Evolutionary conservation across 345 rosid species (phyloP).

Genomic region (Pugionium dolabratum): DNA sequence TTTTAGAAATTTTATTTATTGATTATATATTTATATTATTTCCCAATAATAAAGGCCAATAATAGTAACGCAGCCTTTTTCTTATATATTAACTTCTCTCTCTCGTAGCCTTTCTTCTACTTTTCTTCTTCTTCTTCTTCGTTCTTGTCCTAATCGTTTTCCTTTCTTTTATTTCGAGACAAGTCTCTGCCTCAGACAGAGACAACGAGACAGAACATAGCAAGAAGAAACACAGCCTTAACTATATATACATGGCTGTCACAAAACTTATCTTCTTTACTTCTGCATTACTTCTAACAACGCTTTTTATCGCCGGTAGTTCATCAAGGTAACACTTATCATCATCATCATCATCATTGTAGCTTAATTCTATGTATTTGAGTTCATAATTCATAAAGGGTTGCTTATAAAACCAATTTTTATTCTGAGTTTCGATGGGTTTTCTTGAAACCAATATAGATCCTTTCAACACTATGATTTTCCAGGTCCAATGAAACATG

Average conservation of each 20-base stretch:
- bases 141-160: neutral
- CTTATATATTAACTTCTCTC: slow-evolving; percentile 34
- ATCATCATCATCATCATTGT: slow-evolving; percentile 5
- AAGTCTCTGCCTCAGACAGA: slow-evolving; percentile 29
- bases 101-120: slow-evolving; percentile 32
- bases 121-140: slow-evolving; percentile 4
- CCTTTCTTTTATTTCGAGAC: slow-evolving; percentile 4
- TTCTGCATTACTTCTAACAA: slow-evolving; percentile 45
- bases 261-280: slow-evolving; percentile 43
- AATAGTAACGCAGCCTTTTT: slow-evolving; percentile 23
- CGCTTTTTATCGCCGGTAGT: slow-evolving; percentile 42
- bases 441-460: neutral
- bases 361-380: slow-evolving; percentile 2
- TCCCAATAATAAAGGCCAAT: neutral
- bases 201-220: slow-evolving; percentile 31
- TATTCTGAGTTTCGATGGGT: neutral
- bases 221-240: slow-evolving; percentile 23
- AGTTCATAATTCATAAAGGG: slow-evolving; percentile 7
- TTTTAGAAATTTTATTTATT: neutral
- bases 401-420: too few species aligned
- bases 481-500: slow-evolving; percentile 52
- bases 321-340: slow-evolving; percentile 39
- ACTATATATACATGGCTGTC: slow-evolving; percentile 47
- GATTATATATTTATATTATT: neutral
- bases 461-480: slow-evolving; percentile 1